Evolutionary conservation across 2,329 filamentous ascomycete species (phyloP), one percentile per base, ranked within the genome.

Genomic region (Fusarium musae): DNA sequence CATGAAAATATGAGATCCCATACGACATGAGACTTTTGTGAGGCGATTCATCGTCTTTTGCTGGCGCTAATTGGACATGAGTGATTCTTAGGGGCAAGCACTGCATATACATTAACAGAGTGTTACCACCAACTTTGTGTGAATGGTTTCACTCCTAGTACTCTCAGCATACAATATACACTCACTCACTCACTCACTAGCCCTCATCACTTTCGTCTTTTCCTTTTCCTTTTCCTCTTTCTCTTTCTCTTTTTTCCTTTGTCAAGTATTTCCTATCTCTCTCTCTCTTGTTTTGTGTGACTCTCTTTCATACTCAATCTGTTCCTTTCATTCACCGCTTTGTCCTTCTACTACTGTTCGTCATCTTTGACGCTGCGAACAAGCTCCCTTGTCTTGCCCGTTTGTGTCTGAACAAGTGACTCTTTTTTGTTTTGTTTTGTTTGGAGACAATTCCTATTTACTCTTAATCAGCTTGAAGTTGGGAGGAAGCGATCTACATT

Each of bases 361-460:
- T 54, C 32, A 17, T 65, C 60, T 66, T 64, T 72, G 58, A 32
- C 63, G 57, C 64, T 46, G 54, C 61, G 43, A 63, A 66, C 53
- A 69, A 69, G 59, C 69, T 58, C 62, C 49, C 59, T 69, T 64
- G 44, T 47, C 42, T 59, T 49, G 19, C 36, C 63, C 37, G 69
- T 60, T 67, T 68, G 57, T 50, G 56, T 66, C 58, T 57, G 63
- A 70, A 67, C 70, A 72, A 75, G 70, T 69, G 53, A 53, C 67
- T 65, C 46, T 65, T 57, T 61, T 47, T 23, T 17, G 13, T 30
- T 47, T 30, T 30, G 13, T 30, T 47, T 63, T 71, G 69, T 67
- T 66, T 57, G 32, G 53, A 65, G 50, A 47, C 32, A 36, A 50
- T 50, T 32, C 37, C 46, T 54, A 40, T 65, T 62, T 63, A 50